phyloP scores from a whole-genome alignment of 1,139 yeast genomes.

The Lodderomyces parapsilosis region DNA sequence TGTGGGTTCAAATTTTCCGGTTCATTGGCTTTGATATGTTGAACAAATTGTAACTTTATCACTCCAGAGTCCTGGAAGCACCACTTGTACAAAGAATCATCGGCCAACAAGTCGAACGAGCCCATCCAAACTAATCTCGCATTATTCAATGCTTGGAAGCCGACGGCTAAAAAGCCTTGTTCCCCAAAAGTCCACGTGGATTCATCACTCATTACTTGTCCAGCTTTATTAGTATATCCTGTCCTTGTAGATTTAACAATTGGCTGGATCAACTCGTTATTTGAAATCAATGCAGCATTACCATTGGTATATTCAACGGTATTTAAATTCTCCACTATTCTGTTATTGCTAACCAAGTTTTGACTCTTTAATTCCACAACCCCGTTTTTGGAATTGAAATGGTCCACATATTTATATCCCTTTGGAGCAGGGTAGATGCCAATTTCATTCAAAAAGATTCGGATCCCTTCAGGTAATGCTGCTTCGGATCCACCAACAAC shows the following conservation, averaged over 20 bases:
- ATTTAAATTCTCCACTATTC: slow-evolving; percentile 21
- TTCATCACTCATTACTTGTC: slow-evolving; percentile 41
- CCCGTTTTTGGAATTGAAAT: slow-evolving; percentile 43
- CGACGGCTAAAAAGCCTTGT: slow-evolving; percentile 77
- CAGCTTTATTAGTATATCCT: slow-evolving; percentile 52
- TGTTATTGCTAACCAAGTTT: slow-evolving; percentile 24
- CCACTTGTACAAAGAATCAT: slow-evolving; percentile 64
- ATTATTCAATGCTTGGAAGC: slow-evolving; percentile 75
- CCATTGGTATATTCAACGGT: slow-evolving; percentile 35
- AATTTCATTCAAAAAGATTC: slow-evolving; percentile 69
- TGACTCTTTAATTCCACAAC: slow-evolving; percentile 25
- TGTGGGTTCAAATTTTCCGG: slow-evolving; percentile 38
- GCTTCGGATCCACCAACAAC: slow-evolving; percentile 46
- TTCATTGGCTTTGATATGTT: slow-evolving; percentile 51
- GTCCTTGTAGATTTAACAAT: slow-evolving; percentile 68
- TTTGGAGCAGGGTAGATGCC: slow-evolving; percentile 87
- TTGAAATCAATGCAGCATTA: slow-evolving; percentile 39
- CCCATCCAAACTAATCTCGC: slow-evolving; percentile 87
- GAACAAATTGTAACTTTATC: slow-evolving; percentile 53
- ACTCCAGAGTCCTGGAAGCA: slow-evolving; percentile 68
- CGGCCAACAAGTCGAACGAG: slow-evolving; percentile 52
- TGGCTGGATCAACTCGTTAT: slow-evolving; percentile 67
- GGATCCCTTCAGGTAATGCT: slow-evolving; percentile 63
- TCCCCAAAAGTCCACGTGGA: slow-evolving; percentile 79
- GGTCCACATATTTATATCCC: slow-evolving; percentile 64